These are phyloP conservation scores for Candida ulmi DNA, from an alignment of 805 yeast species.

Conservation along the genomic window DNA sequence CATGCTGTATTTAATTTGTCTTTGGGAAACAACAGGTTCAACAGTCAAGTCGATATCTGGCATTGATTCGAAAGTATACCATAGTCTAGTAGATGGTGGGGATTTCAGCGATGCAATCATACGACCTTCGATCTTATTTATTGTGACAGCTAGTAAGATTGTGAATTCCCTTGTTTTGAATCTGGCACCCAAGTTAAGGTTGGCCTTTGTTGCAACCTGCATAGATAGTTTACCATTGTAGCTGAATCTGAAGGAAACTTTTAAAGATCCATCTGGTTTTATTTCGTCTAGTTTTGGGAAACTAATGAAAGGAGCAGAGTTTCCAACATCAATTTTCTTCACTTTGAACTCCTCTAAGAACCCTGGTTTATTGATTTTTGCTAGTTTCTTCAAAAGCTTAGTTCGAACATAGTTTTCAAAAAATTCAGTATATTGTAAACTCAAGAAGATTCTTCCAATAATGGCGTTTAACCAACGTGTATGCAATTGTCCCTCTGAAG, in stretches of 20 bases:
- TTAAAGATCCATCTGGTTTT: conserved; percentile 74
- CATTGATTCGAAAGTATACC: conserved; percentile 83
- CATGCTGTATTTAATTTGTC: conserved; percentile 71
- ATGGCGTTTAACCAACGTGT: conserved; percentile 90
- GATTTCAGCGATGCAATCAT: conserved; percentile 67
- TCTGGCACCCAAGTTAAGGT: conserved; percentile 67
- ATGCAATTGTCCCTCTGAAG: conserved; percentile 77
- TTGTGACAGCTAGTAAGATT: conserved; percentile 60
- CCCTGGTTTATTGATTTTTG: conserved; percentile 80
- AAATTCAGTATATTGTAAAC: conserved; percentile 65
- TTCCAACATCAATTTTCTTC: conserved; percentile 67
- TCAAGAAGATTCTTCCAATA: conserved; percentile 74
- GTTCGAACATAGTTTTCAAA: conserved; percentile 52
- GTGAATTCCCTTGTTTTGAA: conserved; percentile 73
- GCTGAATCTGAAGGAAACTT: conserved; percentile 52
- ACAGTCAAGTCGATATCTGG: conserved; percentile 71
- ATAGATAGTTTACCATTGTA: conserved; percentile 76
- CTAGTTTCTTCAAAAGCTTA: conserved; percentile 64
- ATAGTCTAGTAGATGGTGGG: conserved; percentile 84
- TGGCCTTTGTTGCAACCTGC: conserved; percentile 76
- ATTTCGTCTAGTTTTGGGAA: conserved; percentile 64
- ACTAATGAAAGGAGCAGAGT: conserved; percentile 73
- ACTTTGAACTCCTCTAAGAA: conserved; percentile 81
- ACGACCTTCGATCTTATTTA: conserved; percentile 70
- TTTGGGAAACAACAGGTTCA: conserved; percentile 87